Conservation (phyloP, 176 grass and related monocot species). For the Oryza australiensis region DNA sequence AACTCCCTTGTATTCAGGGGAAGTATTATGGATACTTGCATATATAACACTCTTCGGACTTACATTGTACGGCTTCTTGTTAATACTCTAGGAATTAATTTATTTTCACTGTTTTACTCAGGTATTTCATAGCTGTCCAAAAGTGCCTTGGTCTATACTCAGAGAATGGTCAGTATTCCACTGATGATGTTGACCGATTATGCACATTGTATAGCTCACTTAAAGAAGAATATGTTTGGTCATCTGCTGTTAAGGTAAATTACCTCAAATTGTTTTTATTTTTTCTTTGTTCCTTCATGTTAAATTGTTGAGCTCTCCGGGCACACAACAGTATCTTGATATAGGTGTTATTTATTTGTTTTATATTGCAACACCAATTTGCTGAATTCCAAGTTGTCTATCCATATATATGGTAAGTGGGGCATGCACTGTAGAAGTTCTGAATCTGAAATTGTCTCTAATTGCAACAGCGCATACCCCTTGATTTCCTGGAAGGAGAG, state of each 20-base stretch:
- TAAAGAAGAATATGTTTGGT: slow-evolving; percentile 79
- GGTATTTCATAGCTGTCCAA: slow-evolving; percentile 90
- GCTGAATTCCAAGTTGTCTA: not conserved
- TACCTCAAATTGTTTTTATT: slow-evolving; percentile 16
- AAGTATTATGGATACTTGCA: not conserved
- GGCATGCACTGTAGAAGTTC: not conserved
- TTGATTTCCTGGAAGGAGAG: slow-evolving; percentile 90
- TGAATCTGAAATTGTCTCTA: slow-evolving; percentile 28
- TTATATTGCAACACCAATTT: not conserved
- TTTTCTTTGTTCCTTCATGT: slow-evolving; percentile 25
- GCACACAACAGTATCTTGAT: not conserved
- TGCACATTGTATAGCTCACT: slow-evolving; percentile 79
- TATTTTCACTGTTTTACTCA: slow-evolving; percentile 39
- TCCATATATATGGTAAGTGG: slow-evolving; percentile 3
- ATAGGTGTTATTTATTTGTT: not conserved
- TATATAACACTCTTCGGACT: slow-evolving; percentile 4
- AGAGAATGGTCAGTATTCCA: slow-evolving; percentile 78
- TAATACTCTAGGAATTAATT: slow-evolving; percentile 4
- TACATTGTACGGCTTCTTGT: slow-evolving; percentile 15
- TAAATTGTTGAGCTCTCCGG: slow-evolving; percentile 2
- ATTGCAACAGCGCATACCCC: slow-evolving; percentile 84
- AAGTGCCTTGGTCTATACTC: slow-evolving; percentile 83
- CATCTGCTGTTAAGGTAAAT: slow-evolving; percentile 95
- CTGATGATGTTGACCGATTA: slow-evolving; percentile 71
- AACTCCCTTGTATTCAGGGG: slow-evolving; percentile 12